Conservation (phyloP, 129 eudicot species). For the Logfia minima region DNA sequence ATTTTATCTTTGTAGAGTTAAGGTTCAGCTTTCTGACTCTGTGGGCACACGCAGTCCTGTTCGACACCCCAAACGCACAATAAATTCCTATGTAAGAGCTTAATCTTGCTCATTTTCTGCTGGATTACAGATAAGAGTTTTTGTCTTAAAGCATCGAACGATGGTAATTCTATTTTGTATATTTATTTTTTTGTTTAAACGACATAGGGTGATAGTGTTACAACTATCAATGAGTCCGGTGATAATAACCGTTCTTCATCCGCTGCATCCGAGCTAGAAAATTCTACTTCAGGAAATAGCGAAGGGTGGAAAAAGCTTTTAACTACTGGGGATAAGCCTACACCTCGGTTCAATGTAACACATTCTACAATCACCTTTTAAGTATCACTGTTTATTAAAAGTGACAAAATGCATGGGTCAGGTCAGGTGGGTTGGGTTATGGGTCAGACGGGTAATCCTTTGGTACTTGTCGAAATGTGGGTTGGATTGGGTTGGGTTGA, state of each 20-base stretch:
- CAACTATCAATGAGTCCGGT: conserved; percentile 44
- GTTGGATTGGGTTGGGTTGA: not conserved
- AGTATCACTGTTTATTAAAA: conserved; percentile 1
- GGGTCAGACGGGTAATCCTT: not conserved
- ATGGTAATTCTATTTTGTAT: not conserved
- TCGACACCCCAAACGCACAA: conserved; percentile 60
- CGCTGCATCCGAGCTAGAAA: conserved; percentile 51
- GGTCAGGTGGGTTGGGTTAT: conserved; percentile 8
- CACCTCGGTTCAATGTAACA: conserved; percentile 86
- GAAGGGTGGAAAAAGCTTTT: conserved; percentile 85
- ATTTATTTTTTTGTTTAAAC: conserved; percentile 14
- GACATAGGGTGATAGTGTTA: conserved; percentile 58
- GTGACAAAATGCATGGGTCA: not conserved
- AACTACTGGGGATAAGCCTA: conserved; percentile 79
- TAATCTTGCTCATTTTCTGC: conserved; percentile 5
- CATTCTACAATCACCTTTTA: conserved; percentile 9
- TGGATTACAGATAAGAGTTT: conserved; percentile 4
- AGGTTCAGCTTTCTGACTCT: conserved; percentile 91
- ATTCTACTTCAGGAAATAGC: conserved; percentile 54
- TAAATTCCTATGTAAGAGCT: conserved; percentile 58
- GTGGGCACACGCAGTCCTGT: conserved; percentile 87
- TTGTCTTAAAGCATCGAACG: conserved; percentile 21
- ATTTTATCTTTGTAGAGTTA: conserved; percentile 50
- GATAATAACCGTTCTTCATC: conserved; percentile 58
- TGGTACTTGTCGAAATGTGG: not conserved